phyloP scores from a whole-genome alignment of 169 alveolate species.

The Eimeria maxima region DNA sequence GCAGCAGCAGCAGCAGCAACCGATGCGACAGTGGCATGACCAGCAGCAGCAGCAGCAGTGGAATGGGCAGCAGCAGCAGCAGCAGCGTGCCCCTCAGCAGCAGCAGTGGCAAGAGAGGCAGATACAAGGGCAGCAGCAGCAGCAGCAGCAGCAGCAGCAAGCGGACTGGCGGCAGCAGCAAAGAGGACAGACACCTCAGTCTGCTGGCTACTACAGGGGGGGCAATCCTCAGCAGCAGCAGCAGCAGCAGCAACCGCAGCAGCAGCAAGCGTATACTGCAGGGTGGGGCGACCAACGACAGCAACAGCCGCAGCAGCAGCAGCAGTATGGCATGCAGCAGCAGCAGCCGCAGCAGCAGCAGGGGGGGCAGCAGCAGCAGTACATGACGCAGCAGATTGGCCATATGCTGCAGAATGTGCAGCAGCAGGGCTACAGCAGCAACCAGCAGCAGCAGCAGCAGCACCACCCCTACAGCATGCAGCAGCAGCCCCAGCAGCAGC shows the following conservation, averaged over 20 bases:
- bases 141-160: neutral
- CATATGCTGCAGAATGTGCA: neutral
- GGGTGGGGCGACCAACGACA: neutral
- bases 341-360: neutral
- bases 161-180: neutral
- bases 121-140: neutral
- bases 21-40: neutral
- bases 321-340: neutral
- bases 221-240: neutral
- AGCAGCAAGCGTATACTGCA: neutral
- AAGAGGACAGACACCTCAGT: neutral
- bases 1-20: neutral
- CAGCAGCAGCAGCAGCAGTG: constrained; percentile 1
- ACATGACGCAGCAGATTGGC: neutral
- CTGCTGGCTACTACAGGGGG: neutral
- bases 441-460: neutral
- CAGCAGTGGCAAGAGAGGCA: neutral
- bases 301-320: neutral
- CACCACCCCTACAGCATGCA: neutral
- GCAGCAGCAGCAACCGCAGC: neutral
- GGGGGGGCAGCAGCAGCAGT: neutral
- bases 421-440: neutral
- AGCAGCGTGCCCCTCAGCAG: neutral
- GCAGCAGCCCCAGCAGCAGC: constrained; percentile 1
- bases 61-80: neutral